phyloP scores from a whole-genome alignment of 2,329 filamentous ascomycete genomes.

The Emmonsia crescens region DNA sequence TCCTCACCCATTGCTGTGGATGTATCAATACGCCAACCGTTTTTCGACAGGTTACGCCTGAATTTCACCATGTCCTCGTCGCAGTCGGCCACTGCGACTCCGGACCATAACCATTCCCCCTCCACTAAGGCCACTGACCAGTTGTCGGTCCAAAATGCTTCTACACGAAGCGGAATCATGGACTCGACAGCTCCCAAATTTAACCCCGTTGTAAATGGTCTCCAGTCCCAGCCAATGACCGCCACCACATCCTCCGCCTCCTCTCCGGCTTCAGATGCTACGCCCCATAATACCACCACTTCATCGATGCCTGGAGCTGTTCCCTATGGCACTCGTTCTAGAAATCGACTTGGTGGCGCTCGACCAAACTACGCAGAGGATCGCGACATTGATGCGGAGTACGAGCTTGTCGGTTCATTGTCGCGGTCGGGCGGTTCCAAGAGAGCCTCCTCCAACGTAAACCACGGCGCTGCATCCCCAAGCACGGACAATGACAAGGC shows the following conservation, averaged over 20 bases:
- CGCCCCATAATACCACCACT: constrained; percentile 23
- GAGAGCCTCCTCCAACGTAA: constrained; percentile 19
- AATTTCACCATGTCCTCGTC: constrained; percentile 22
- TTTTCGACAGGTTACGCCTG: constrained; percentile 14
- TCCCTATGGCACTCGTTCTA: constrained; percentile 85
- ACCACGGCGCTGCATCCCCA: constrained; percentile 24
- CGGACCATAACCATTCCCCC: constrained; percentile 17
- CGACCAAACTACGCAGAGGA: constrained; percentile 94
- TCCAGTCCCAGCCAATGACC: constrained; percentile 34
- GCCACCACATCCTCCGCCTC: constrained; percentile 29
- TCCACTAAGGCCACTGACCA: constrained; percentile 14
- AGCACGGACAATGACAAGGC: constrained; percentile 27
- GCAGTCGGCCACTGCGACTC: constrained; percentile 20
- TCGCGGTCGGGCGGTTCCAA: constrained; percentile 23
- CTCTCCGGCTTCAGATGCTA: constrained; percentile 15
- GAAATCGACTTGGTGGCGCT: constrained; percentile 62
- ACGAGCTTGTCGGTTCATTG: constrained; percentile 46
- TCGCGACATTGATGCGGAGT: constrained; percentile 81
- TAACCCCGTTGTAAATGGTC: constrained; percentile 24
- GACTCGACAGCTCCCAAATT: constrained; percentile 12
- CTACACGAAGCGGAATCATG: constrained; percentile 4
- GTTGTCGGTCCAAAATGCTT: constrained; percentile 5
- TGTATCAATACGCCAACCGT: constrained; percentile 9
- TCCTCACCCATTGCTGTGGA: constrained; percentile 9
- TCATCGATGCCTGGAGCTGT: constrained; percentile 44